Conservation (phyloP, 306 rosid species). For the Pyrus pyrifolia region DNA sequence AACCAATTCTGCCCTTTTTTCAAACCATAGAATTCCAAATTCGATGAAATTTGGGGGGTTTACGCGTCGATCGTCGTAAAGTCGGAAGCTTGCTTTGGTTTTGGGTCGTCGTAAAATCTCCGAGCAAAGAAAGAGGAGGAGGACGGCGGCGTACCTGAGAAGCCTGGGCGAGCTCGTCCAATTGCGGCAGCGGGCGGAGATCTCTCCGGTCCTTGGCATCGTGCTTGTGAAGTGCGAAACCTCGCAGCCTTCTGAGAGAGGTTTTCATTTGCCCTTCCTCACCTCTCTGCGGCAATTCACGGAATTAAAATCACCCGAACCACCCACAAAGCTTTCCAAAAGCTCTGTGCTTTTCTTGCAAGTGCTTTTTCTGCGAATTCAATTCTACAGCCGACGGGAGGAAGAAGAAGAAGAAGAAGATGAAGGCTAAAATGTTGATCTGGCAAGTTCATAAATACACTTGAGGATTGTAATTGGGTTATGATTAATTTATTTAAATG, state of each 20-base stretch:
- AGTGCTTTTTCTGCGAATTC: background rate
- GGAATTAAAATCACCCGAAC: background rate
- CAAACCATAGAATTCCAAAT: conserved; percentile 12
- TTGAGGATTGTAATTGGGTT: background rate
- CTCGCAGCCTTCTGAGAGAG: conserved; percentile 71
- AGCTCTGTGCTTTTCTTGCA: background rate
- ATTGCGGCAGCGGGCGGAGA: conserved; percentile 50
- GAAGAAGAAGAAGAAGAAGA: conserved; percentile 1
- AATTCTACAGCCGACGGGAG: background rate
- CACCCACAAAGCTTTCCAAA: background rate
- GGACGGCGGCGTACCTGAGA: conserved; percentile 34
- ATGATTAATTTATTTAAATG: background rate
- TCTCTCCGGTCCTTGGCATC: conserved; percentile 37
- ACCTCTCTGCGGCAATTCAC: background rate
- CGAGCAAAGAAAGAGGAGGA: background rate
- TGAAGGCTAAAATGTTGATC: background rate
- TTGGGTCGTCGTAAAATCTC: background rate
- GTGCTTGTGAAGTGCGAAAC: conserved; percentile 63
- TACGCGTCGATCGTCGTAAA: background rate
- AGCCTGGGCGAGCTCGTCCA: conserved; percentile 93
- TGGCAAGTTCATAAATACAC: background rate
- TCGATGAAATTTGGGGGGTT: background rate
- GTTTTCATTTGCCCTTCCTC: conserved; percentile 45
- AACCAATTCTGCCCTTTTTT: background rate
- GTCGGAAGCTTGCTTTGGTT: background rate